phyloP scores from a whole-genome alignment of 2,329 filamentous ascomycete species.

The Claviceps sp. region DNA sequence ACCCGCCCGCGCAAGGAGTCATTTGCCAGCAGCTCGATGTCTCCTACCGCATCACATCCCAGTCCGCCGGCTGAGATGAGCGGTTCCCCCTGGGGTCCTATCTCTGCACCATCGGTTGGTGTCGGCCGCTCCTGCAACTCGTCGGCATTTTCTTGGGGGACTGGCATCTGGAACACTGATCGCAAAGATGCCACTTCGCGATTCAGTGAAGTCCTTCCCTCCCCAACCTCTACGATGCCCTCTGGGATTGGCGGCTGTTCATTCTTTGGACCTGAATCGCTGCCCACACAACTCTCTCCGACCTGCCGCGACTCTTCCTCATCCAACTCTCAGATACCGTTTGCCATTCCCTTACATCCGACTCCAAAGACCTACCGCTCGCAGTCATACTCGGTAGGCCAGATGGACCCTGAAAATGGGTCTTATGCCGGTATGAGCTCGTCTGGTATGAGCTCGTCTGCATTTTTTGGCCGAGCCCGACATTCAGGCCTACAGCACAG shows the following conservation, averaged over 20 bases:
- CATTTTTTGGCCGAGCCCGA: constrained; percentile 38
- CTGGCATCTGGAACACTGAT: constrained; percentile 70
- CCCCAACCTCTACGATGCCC: constrained; percentile 51
- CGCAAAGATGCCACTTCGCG: constrained; percentile 66
- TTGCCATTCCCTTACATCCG: constrained; percentile 76
- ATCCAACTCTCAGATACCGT: constrained; percentile 56
- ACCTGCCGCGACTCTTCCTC: constrained; percentile 37
- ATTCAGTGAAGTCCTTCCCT: constrained; percentile 61
- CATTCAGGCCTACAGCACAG: constrained; percentile 65
- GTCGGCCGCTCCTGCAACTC: constrained; percentile 31
- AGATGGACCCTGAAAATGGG: constrained; percentile 57
- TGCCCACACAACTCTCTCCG: constrained; percentile 34
- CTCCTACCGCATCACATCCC: constrained; percentile 67
- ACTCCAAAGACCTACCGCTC: constrained; percentile 89
- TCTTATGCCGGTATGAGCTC: constrained; percentile 28
- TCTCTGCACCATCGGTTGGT: constrained; percentile 30
- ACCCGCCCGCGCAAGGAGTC: constrained; percentile 61
- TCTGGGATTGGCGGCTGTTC: constrained; percentile 28
- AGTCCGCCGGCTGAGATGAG: constrained; percentile 58
- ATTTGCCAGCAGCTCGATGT: constrained; percentile 63
- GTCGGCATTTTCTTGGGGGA: constrained; percentile 53
- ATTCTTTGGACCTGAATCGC: constrained; percentile 36
- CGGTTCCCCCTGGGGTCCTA: constrained; percentile 40
- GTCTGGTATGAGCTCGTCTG: constrained; percentile 32
- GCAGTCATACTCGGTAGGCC: constrained; percentile 91